Evolutionary conservation across 306 rosid genomes (phyloP).

Genomic region (Clitoria ternatea): DNA sequence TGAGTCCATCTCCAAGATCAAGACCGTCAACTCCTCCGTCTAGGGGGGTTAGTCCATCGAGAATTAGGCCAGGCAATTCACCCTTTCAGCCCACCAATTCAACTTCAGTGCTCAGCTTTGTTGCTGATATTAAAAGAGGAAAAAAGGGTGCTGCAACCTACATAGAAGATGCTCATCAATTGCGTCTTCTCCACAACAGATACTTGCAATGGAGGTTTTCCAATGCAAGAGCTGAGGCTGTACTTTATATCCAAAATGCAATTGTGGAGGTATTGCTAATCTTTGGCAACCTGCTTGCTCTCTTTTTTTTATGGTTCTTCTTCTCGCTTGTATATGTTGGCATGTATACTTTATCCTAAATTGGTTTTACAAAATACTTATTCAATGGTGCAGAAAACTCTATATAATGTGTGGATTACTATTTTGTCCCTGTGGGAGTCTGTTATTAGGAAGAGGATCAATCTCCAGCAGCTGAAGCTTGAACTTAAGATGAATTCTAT

Average conservation of each 20-base stretch:
- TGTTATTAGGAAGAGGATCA: constrained; percentile 65
- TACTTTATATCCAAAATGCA: constrained; percentile 55
- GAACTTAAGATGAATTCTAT: constrained; percentile 70
- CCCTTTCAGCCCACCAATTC: constrained; percentile 50
- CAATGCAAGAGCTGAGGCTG: constrained; percentile 72
- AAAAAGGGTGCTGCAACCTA: constrained; percentile 53
- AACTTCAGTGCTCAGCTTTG: constrained; percentile 75
- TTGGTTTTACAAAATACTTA: background rate
- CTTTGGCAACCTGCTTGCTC: background rate
- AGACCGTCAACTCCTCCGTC: constrained; percentile 80
- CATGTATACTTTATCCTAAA: background rate
- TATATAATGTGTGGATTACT: constrained; percentile 64
- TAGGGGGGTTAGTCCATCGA: constrained; percentile 64
- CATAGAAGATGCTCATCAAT: constrained; percentile 80
- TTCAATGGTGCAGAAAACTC: constrained; percentile 55
- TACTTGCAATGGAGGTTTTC: constrained; percentile 78
- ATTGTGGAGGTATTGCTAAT: constrained; percentile 57
- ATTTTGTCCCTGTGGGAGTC: constrained; percentile 68
- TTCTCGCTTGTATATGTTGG: background rate
- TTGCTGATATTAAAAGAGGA: constrained; percentile 71
- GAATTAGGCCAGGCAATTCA: constrained; percentile 37
- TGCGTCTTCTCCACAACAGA: constrained; percentile 73
- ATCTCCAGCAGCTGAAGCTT: constrained; percentile 75
- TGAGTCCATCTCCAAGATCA: constrained; percentile 71
- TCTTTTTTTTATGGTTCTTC: constrained; percentile 1